Evolutionary conservation across 23 red algal genomes (phyloP).

Genomic region (Gracilaria vermiculophylla): DNA sequence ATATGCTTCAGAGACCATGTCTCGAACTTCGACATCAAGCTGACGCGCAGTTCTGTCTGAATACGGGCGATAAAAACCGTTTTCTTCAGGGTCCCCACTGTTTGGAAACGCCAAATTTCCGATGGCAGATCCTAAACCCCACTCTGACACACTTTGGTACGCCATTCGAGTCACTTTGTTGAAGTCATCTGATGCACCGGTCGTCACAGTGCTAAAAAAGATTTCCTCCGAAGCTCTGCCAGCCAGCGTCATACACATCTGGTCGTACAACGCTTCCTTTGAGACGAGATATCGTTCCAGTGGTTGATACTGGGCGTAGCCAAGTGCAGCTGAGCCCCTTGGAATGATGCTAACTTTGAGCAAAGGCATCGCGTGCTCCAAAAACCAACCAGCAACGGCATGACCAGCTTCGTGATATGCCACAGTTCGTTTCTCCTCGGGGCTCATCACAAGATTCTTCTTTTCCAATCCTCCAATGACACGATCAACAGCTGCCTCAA

Average conservation of each 20-base stretch:
- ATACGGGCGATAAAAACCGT: constrained; percentile 91
- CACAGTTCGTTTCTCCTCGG: constrained; percentile 97
- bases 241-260: constrained; percentile 97
- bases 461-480: constrained; percentile 98
- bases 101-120: constrained; percentile 85
- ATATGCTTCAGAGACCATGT: constrained; percentile 82
- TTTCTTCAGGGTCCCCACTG: constrained; percentile 56
- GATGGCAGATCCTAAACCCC: constrained; percentile 83
- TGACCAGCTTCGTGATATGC: constrained; percentile 99
- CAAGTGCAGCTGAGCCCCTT: constrained; percentile 88
- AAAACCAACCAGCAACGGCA: constrained; percentile 97
- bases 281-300: constrained; percentile 81
- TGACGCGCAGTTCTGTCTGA: constrained; percentile 77
- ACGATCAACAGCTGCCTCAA: constrained; percentile 94
- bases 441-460: constrained; percentile 98
- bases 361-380: constrained; percentile 94
- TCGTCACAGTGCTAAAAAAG: constrained; percentile 91
- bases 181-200: constrained; percentile 96
- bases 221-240: constrained; percentile 97
- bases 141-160: constrained; percentile 91
- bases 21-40: constrained; percentile 97
- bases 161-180: constrained; percentile 96
- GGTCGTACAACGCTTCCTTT: constrained; percentile 79
- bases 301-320: constrained; percentile 98
- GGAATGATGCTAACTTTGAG: constrained; percentile 99